phyloP scores from a whole-genome alignment of 2,329 filamentous ascomycete species.

The Fusarium chaquense region DNA sequence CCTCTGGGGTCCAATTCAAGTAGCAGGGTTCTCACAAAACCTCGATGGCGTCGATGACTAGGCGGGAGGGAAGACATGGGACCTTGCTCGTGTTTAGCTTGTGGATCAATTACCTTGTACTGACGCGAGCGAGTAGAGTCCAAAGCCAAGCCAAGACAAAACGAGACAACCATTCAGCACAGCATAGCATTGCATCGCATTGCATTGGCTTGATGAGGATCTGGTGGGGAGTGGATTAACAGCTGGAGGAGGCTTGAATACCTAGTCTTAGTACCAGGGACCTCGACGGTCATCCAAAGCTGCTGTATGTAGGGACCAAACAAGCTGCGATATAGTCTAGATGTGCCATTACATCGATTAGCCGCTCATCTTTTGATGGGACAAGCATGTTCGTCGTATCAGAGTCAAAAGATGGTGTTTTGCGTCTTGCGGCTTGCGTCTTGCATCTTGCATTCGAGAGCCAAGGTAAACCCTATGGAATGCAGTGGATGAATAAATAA shows the following conservation, averaged over 20 bases:
- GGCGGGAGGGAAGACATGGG: conserved; percentile 49
- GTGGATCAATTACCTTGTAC: conserved; percentile 38
- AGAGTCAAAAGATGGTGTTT: conserved; percentile 30
- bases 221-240: conserved; percentile 41
- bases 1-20: conserved; percentile 40
- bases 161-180: conserved; percentile 38
- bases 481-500: conserved; percentile 31
- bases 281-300: conserved; percentile 10
- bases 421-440: conserved; percentile 18
- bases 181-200: conserved; percentile 9
- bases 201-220: conserved; percentile 35
- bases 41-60: conserved; percentile 48
- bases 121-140: conserved; percentile 41
- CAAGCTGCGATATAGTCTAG: conserved; percentile 19
- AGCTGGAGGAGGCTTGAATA: conserved; percentile 30
- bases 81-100: conserved; percentile 47
- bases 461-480: conserved; percentile 40
- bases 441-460: conserved; percentile 32
- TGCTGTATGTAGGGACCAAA: conserved; percentile 24
- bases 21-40: conserved; percentile 39
- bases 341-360: conserved; percentile 27
- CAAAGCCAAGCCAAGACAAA: conserved; percentile 35
- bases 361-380: conserved; percentile 24
- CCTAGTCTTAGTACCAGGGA: conserved; percentile 25
- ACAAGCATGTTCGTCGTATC: conserved; percentile 30